Evolutionary conservation across 805 yeast species (phyloP), one percentile per base, ranked within the genome.

Genomic region (Yamadazyma sp.): DNA sequence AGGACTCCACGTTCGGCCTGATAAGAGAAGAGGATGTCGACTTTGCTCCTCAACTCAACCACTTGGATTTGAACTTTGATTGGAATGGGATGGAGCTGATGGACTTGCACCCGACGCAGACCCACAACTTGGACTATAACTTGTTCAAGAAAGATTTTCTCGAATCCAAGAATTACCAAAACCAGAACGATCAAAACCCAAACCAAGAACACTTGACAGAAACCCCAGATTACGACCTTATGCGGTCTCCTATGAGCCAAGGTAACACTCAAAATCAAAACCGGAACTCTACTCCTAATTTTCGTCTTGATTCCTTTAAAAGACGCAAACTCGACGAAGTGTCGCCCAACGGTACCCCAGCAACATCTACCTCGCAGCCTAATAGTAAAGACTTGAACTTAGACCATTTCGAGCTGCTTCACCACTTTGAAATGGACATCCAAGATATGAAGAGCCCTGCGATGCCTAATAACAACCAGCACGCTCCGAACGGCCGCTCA

Each of bases 31-130:
- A 37, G 23, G 32, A 84, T 50, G 89, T 84, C 17, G 85, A 82
- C 2, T 86, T 84, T 54, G 78, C 95, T 1, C 96, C 95, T 3
- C 95, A 87, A 56, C 52, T 32, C 19, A 41, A 27, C 28, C 41
- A 42, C 18, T 15, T 36, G 27, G 43, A 42, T 20, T 27, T 38
- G 32, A 9, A 40, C 14, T 37, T 59, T 27, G 56, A 56, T 45
- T 51, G 67, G 57, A 45, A 46, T 37, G 49, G 53, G 38, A 54
- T 60, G 12, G 65, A 62, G 15, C 44, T 45, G 7, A 45, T 59
- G 19, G 65, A 61, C 35, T 40, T 62, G 38, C 56, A 54, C 20
- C 19, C 23, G 13, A 17, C 5, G 22, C 19, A 12, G 15, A 22
- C 18, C 14, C 32, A 8, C 32, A 30, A n/a, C 20, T 7, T 20